Conservation (phyloP, 768 basidiomycete species). For the Rhodotorula sphaerocarpa region DNA sequence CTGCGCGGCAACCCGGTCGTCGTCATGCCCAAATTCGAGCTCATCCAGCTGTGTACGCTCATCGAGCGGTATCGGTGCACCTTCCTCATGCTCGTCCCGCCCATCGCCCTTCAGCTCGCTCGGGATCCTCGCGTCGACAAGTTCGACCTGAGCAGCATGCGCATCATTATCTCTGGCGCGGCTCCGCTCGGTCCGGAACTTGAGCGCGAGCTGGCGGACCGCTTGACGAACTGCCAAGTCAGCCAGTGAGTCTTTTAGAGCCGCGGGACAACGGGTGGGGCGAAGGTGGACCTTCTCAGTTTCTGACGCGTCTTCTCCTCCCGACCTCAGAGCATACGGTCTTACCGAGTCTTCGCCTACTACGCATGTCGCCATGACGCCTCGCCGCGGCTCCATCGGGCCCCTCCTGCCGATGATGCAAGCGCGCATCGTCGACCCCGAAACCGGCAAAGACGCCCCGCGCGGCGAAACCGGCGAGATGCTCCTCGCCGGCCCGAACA, state of each 20-base stretch:
- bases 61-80: constrained; percentile 62
- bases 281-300: background rate
- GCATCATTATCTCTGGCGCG: constrained; percentile 34
- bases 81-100: constrained; percentile 37
- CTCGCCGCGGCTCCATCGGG: constrained; percentile 23
- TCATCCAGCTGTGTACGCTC: constrained; percentile 56
- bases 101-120: constrained; percentile 34
- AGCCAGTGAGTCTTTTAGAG: background rate
- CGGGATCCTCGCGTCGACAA: constrained; percentile 30
- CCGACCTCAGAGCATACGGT: constrained; percentile 30
- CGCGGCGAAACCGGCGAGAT: constrained; percentile 31
- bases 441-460: constrained; percentile 30
- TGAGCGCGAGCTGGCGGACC: constrained; percentile 24
- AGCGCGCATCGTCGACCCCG: constrained; percentile 28
- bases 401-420: constrained; percentile 31
- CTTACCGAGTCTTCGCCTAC: constrained; percentile 34
- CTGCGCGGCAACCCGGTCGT: constrained; percentile 51
- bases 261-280: too few relatives aligned
- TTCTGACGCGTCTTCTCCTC: too few relatives aligned
- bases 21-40: constrained; percentile 64
- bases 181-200: constrained; percentile 39
- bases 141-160: constrained; percentile 33
- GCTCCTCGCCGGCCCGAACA: constrained; percentile 18
- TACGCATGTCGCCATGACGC: constrained; percentile 15
- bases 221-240: constrained; percentile 14